A percentile compares a stretch with the other conserved stretches of the same genome.
Conservation (phyloP, 495 filamentous ascomycete species). For the Tricharina praecox region DNA sequence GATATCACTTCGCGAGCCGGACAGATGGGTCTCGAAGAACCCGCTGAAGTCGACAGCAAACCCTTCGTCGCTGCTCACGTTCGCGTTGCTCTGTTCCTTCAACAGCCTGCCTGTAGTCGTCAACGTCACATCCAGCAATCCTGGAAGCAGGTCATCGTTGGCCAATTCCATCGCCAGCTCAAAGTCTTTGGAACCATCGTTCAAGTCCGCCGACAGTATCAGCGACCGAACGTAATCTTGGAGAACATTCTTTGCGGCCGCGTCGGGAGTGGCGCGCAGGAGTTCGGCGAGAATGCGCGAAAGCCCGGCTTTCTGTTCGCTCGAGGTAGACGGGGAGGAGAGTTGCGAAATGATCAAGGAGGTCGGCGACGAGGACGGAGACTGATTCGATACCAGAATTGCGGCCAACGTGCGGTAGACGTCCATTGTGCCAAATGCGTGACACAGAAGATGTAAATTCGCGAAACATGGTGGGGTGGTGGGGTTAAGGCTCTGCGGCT, state of each 20-base stretch:
- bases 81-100: constrained; percentile 5
- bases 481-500: no score
- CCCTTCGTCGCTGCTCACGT: constrained; percentile 16
- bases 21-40: constrained; percentile 10
- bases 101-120: not conserved
- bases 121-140: constrained; percentile 2
- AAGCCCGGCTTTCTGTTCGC: constrained; percentile 1
- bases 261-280: not conserved
- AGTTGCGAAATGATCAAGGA: not conserved
- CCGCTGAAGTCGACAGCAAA: constrained; percentile 10
- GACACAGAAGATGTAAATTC: no score
- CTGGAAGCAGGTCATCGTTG: not conserved
- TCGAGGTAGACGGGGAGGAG: not conserved
- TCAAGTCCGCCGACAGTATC: not conserved
- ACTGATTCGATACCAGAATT: not conserved
- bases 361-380: not conserved
- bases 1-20: not conserved
- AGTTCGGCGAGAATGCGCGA: constrained; percentile 2
- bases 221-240: constrained; percentile 3
- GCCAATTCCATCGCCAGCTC: constrained; percentile 1
- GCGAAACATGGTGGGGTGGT: no score
- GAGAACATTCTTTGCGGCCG: not conserved
- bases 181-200: constrained; percentile 2
- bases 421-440: constrained; percentile 3
- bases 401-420: not conserved